A percentile compares a stretch with the other conserved stretches of the same genome.
phyloP scores from a whole-genome alignment of 2,329 filamentous ascomycete species.

The Microascus cirrosus region DNA sequence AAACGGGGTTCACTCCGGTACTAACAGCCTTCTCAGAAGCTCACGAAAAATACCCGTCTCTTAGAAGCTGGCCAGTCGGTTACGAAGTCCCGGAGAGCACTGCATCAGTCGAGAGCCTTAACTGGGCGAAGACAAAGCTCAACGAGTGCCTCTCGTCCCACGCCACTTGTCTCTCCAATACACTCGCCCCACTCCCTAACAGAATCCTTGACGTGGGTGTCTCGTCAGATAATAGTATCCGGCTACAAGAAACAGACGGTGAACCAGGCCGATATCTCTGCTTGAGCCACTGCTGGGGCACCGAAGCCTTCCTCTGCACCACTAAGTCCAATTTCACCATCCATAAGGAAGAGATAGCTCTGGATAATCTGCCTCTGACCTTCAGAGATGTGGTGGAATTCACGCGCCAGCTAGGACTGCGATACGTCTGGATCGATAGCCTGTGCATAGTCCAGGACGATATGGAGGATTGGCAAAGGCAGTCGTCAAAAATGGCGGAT shows the following conservation, averaged over 20 bases:
- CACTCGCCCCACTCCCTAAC: not conserved
- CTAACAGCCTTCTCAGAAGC: not conserved
- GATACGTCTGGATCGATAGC: not conserved
- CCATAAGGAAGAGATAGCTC: not conserved
- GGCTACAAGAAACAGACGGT: not conserved
- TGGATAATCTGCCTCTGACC: not conserved
- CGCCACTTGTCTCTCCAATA: not conserved
- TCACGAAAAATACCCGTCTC: not conserved
- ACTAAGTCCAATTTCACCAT: not conserved
- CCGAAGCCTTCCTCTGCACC: not conserved
- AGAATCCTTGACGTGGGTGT: not conserved
- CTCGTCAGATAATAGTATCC: not conserved
- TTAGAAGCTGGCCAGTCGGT: not conserved
- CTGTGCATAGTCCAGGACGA: not conserved
- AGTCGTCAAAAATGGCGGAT: not conserved
- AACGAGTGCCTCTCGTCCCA: not conserved
- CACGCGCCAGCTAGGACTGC: not conserved
- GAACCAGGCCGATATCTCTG: not conserved
- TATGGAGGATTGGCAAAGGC: not conserved
- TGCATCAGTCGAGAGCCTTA: not conserved
- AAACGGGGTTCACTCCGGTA: not conserved
- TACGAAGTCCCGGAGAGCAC: not conserved
- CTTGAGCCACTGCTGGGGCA: not conserved
- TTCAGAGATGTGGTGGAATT: not conserved
- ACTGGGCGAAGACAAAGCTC: not conserved